phyloP scores from a whole-genome alignment of 805 yeast genomes.

The Ogataea zsoltii region DNA sequence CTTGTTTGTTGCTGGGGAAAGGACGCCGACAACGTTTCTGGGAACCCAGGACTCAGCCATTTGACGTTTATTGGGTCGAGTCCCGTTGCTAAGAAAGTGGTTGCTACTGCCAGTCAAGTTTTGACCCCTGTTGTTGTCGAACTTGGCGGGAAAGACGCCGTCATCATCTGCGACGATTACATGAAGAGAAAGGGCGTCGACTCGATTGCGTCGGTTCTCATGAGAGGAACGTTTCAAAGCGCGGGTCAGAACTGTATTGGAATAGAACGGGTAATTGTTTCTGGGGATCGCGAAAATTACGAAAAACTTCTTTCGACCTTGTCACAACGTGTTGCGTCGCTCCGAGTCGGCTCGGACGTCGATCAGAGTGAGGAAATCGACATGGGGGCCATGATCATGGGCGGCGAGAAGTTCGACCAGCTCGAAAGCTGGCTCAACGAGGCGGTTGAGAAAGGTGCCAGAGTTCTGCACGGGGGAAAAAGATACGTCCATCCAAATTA shows the following conservation, averaged over 20 bases:
- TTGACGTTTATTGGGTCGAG: constrained; percentile 96
- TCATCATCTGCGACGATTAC: constrained; percentile 81
- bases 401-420: constrained; percentile 64
- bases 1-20: constrained; percentile 83
- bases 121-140: constrained; percentile 95
- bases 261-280: constrained; percentile 87
- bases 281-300: constrained; percentile 60
- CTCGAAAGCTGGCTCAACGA: constrained; percentile 68
- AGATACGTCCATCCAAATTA: constrained; percentile 84
- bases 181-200: constrained; percentile 46
- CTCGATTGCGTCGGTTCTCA: constrained; percentile 70
- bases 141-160: constrained; percentile 95
- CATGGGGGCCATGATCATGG: constrained; percentile 92
- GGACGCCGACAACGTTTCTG: constrained; percentile 81
- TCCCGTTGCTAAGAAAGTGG: constrained; percentile 88
- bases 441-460: constrained; percentile 83
- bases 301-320: constrained; percentile 59
- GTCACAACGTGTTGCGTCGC: constrained; percentile 52
- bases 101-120: constrained; percentile 77
- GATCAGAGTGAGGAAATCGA: constrained; percentile 90
- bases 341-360: constrained; percentile 87
- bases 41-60: constrained; percentile 81
- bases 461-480: constrained; percentile 76
- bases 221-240: constrained; percentile 96
- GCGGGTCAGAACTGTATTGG: constrained; percentile 99